Evolutionary conservation across 2,329 filamentous ascomycete genomes (phyloP).

Genomic region (Trichoderma sp.): DNA sequence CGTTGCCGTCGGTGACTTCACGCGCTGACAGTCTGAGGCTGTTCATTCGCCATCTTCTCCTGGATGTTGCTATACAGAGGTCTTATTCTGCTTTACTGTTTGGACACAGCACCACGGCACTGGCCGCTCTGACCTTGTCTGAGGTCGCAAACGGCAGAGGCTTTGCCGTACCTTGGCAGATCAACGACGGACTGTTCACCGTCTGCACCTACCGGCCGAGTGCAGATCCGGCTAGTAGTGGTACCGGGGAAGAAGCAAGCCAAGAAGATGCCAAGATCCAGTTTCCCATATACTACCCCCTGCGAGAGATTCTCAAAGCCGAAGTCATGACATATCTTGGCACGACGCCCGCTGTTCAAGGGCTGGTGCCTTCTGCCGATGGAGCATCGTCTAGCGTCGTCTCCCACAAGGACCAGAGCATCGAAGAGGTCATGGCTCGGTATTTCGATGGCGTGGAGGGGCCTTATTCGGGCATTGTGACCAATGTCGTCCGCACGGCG

Average conservation of each 20-base stretch:
- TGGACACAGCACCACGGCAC: conserved; percentile 80
- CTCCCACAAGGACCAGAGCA: conserved; percentile 75
- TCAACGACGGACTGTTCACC: conserved; percentile 65
- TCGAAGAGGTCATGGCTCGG: conserved; percentile 83
- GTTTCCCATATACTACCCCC: conserved; percentile 66
- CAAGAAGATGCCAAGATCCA: conserved; percentile 24
- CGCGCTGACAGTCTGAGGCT: conserved; percentile 69
- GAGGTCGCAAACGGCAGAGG: conserved; percentile 91
- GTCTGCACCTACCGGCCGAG: conserved; percentile 32
- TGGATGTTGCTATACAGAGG: conserved; percentile 58
- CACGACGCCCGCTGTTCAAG: conserved; percentile 51
- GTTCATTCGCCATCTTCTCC: conserved; percentile 68
- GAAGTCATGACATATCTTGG: conserved; percentile 70
- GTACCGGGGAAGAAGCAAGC: neutral
- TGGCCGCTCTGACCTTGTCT: conserved; percentile 81
- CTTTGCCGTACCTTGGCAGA: conserved; percentile 75
- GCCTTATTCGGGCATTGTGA: conserved; percentile 85
- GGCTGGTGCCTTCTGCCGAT: conserved; percentile 43
- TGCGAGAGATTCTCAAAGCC: conserved; percentile 80
- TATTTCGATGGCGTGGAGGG: conserved; percentile 82
- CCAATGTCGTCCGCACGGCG: conserved; percentile 92
- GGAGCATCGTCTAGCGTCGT: conserved; percentile 42
- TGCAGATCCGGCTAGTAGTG: conserved; percentile 22
- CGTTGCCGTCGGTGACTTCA: conserved; percentile 70
- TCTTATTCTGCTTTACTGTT: conserved; percentile 71